Evolutionary conservation across 2,329 filamentous ascomycete genomes (phyloP).

Genomic region (Aspergillus intermedius): DNA sequence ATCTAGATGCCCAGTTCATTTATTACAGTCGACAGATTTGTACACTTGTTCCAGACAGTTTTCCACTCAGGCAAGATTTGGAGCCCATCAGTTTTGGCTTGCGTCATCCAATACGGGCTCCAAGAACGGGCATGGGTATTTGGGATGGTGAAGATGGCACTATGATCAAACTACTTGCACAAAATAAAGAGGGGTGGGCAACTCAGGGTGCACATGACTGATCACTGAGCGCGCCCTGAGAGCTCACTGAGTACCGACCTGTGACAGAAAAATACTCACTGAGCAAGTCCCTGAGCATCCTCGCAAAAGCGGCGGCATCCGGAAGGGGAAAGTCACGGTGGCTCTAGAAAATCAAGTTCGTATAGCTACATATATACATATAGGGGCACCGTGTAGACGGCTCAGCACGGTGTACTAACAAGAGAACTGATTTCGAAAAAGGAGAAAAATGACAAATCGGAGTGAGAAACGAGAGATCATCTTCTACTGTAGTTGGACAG

Average conservation of each 20-base stretch:
- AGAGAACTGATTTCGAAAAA: too few relatives aligned
- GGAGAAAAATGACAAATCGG: too few relatives aligned
- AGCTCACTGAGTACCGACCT: constrained; percentile 2
- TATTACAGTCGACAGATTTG: too few relatives aligned
- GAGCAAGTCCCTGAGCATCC: constrained; percentile 3
- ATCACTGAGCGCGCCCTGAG: constrained; percentile 3
- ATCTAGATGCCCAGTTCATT: too few relatives aligned
- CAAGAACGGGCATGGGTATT: background rate
- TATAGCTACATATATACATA: constrained; percentile 6
- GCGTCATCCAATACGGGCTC: background rate
- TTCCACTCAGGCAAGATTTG: background rate
- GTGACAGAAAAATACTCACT: constrained; percentile 5
- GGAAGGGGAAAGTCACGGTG: constrained; percentile 1
- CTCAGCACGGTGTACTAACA: too few relatives aligned
- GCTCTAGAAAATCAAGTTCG: constrained; percentile 9
- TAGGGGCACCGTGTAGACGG: too few relatives aligned
- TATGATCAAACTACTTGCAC: background rate
- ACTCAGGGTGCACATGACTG: constrained; percentile 1
- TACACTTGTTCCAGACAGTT: background rate
- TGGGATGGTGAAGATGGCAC: background rate
- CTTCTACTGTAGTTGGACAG: too few relatives aligned
- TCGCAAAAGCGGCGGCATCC: constrained; percentile 4
- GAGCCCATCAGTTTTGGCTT: background rate
- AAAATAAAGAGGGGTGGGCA: background rate
- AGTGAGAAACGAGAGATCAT: too few relatives aligned